phyloP scores from a whole-genome alignment of 148 eudicot genomes.

The Gaultheria prostrata region DNA sequence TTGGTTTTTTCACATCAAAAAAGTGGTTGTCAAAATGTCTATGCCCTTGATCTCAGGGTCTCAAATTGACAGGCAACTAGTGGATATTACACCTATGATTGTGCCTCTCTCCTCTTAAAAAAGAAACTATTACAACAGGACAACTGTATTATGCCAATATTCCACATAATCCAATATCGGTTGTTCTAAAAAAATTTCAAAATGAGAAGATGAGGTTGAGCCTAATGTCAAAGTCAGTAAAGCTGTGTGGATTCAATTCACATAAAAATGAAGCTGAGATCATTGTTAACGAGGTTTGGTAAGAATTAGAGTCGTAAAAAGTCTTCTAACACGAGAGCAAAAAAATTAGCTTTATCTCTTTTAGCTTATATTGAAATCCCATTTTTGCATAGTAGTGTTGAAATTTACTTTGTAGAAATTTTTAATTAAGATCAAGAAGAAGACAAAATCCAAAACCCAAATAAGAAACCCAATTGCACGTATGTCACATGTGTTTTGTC shows the following conservation, averaged over 20 bases:
- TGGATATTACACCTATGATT: neutral
- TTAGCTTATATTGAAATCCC: neutral
- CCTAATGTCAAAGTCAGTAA: no score
- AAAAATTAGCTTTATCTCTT: neutral
- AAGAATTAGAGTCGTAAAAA: neutral
- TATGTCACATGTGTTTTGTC: neutral
- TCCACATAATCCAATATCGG: neutral
- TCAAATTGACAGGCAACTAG: constrained; percentile 2
- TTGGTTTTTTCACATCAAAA: neutral
- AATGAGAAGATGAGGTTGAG: neutral
- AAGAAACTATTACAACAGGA: neutral
- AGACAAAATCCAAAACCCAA: neutral
- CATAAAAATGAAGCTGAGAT: neutral
- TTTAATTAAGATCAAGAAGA: neutral
- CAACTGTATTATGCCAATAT: neutral
- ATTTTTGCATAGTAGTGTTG: neutral
- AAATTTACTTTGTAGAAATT: neutral
- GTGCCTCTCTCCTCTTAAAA: neutral
- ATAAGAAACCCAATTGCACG: neutral
- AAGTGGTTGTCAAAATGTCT: constrained; percentile 6
- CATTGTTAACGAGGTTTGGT: neutral
- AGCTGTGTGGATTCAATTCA: neutral
- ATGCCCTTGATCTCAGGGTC: constrained; percentile 11
- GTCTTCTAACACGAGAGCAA: neutral
- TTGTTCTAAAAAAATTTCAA: neutral